Conservation (phyloP, 2,329 filamentous ascomycete genomes). For the Cephalotrichum gorgonifer region DNA sequence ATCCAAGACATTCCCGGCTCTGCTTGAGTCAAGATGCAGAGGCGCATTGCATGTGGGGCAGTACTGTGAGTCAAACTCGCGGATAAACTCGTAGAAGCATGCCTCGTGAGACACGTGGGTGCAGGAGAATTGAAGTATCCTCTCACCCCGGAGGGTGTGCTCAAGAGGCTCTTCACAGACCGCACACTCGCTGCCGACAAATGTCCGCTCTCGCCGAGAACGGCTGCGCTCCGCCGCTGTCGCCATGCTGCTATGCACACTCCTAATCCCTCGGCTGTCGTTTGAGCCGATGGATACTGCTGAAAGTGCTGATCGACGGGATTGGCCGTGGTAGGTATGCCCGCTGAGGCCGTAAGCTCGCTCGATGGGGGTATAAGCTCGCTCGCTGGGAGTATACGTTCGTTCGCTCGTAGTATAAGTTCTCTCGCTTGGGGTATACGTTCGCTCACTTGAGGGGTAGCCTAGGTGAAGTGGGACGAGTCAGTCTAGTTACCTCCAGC, state of each 20-base stretch:
- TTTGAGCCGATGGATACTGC: not conserved
- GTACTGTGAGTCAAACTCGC: constrained; percentile 85
- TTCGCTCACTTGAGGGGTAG: not conserved
- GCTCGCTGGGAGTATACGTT: too few relatives aligned
- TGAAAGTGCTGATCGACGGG: not conserved
- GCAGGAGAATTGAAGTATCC: constrained; percentile 91
- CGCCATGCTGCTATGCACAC: constrained; percentile 19
- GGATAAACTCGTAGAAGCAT: constrained; percentile 97
- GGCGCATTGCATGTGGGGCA: constrained; percentile 92
- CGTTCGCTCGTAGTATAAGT: too few relatives aligned
- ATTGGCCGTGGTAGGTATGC: not conserved
- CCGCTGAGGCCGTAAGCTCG: too few relatives aligned
- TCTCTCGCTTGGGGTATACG: too few relatives aligned
- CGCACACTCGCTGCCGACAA: constrained; percentile 88
- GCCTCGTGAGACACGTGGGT: constrained; percentile 96
- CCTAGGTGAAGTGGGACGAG: not conserved
- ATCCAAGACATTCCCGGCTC: constrained; percentile 85
- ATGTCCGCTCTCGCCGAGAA: constrained; percentile 80
- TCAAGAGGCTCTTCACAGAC: constrained; percentile 96
- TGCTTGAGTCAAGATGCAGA: constrained; percentile 81
- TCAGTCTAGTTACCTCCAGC: not conserved
- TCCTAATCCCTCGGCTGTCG: constrained; percentile 1
- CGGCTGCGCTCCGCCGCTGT: constrained; percentile 59
- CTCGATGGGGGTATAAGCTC: too few relatives aligned
- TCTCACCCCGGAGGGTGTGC: constrained; percentile 86